These are phyloP conservation scores for Colletotrichum sp. DNA, from an alignment of 2,329 filamentous ascomycete species.

Conservation along the genomic window DNA sequence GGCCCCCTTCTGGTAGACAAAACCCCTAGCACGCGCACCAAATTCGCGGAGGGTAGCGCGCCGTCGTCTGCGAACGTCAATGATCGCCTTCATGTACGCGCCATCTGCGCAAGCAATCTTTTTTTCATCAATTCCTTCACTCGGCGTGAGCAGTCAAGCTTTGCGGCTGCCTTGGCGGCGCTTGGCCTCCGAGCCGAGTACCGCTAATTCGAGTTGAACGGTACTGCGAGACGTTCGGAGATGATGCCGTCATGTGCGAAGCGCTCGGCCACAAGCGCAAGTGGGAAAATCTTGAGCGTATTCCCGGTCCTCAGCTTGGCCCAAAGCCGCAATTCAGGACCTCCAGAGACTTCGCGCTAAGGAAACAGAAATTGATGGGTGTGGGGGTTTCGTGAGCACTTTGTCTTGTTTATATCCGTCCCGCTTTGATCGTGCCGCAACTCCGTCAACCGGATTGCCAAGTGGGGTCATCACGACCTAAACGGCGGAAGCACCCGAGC, in stretches of 20 bases:
- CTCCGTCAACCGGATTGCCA: not conserved
- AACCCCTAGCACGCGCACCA: not conserved
- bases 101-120: not conserved
- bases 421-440: not conserved
- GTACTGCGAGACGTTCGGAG: no score
- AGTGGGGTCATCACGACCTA: not conserved
- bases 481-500: not conserved
- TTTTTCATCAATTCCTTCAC: not conserved
- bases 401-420: not conserved
- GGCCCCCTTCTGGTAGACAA: not conserved
- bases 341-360: not conserved
- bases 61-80: not conserved
- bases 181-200: not conserved
- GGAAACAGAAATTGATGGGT: not conserved
- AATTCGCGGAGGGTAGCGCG: not conserved
- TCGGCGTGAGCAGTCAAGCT: not conserved
- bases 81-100: not conserved
- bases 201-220: accelerated
- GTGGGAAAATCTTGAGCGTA: not conserved
- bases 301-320: not conserved
- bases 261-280: not conserved
- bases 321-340: not conserved
- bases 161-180: slow-evolving; percentile 1
- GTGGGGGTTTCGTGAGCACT: not conserved
- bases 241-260: not conserved